Evolutionary conservation across 2,329 filamentous ascomycete genomes (phyloP).

Genomic region (Cordyceps cateniannulata): DNA sequence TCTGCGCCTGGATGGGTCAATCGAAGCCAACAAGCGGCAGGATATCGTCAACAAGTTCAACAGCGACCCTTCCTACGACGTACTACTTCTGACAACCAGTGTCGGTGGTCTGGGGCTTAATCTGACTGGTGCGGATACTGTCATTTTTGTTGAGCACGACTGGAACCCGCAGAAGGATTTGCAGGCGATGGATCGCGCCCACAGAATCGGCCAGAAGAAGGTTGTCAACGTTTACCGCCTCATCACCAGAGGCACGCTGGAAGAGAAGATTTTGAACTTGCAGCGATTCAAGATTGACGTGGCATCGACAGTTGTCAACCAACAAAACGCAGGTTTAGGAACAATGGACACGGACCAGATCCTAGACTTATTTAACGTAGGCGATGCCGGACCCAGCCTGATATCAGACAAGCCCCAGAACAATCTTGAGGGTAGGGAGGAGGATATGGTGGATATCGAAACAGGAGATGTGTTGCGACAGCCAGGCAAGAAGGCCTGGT

Average conservation of each 20-base stretch:
- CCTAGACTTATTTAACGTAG: constrained; percentile 88
- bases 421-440: constrained; percentile 56
- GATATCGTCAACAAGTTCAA: constrained; percentile 99
- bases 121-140: constrained; percentile 91
- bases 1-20: constrained; percentile 85
- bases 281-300: constrained; percentile 99
- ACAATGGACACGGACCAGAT: constrained; percentile 99
- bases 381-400: constrained; percentile 65
- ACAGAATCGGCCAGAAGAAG: constrained; percentile 99
- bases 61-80: constrained; percentile 93
- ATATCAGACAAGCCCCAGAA: constrained; percentile 55
- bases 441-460: constrained; percentile 89
- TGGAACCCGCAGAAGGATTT: constrained; percentile 99
- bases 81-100: constrained; percentile 85
- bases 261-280: constrained; percentile 96
- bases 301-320: constrained; percentile 95
- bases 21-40: constrained; percentile 89
- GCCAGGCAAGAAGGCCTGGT: constrained; percentile 91
- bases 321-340: constrained; percentile 88
- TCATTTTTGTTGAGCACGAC: constrained; percentile 99
- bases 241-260: constrained; percentile 89
- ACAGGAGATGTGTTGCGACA: constrained; percentile 88
- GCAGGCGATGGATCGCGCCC: constrained; percentile 97
- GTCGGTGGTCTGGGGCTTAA: constrained; percentile 94
- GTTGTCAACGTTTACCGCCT: constrained; percentile 98